Conservation (phyloP, 148 eudicot species). For the Persicaria maculosa region DNA sequence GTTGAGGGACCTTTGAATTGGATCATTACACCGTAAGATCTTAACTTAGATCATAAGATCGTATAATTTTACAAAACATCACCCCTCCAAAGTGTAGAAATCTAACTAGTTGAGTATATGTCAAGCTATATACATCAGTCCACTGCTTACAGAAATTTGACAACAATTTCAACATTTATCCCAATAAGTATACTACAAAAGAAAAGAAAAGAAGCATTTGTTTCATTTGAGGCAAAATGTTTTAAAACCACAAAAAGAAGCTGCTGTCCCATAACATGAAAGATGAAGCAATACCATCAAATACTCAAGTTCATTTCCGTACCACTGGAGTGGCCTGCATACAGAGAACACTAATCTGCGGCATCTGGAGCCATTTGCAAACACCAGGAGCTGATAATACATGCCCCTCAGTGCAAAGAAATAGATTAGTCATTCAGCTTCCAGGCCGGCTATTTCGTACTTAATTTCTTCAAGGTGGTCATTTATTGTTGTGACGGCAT, state of each 20-base stretch:
- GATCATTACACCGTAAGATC: no score
- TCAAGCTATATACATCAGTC: not conserved
- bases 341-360: not conserved
- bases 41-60: no score
- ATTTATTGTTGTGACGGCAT: constrained; percentile 71
- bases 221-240: not conserved
- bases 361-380: no score
- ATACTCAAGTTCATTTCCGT: not conserved
- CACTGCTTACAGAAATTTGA: not conserved
- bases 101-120: no score
- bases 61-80: no score
- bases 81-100: no score
- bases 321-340: not conserved
- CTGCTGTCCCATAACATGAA: not conserved
- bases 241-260: not conserved
- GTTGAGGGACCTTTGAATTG: no score
- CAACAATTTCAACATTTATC: not conserved
- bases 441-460: constrained; percentile 78
- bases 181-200: not conserved
- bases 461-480: constrained; percentile 47
- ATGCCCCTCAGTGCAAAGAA: not conserved
- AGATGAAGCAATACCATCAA: not conserved
- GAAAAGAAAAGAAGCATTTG: not conserved
- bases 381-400: no score
- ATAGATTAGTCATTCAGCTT: constrained; percentile 28